Base-by-base conservation (phyloP, 106 monocot species). In the Dendrobium officinale region DNA sequence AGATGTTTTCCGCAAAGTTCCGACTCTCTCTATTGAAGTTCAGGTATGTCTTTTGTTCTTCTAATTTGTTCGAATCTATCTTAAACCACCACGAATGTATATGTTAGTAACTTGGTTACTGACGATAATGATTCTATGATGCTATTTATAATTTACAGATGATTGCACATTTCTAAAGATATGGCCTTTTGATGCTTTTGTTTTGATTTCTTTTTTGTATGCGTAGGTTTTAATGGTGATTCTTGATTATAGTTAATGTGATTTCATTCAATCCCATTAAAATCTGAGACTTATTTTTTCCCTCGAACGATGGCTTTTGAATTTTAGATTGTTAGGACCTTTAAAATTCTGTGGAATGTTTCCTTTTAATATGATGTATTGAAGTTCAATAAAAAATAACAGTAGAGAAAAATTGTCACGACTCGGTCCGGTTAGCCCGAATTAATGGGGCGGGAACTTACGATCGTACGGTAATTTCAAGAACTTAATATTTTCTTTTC, bases 1-100 rank as follows among this genome's bases (percentile, higher is more conserved):
- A 82, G 97, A 98, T 91, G 88, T 98, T 75, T 98, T 92, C 33
- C 85, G 82, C 18, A 98, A 92, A 78, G 94, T 98, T 15, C 97
- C 97, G 78, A 98, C 89, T n/a, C 84, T 92, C 51, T 86, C 84
- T 43, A 88, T 94, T 74, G 88, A 92, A 81, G 84, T 98, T 77
- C 85, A 92, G 94, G 97, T 94, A 79, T 77, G 61, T 20, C 4
- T 3, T 73, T 73, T n/a, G 61, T 70, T 70, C 15, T 8, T 70
- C 20, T 37, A 17, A 11, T 33, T 68, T 68, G 26, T 33, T 70
- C 37, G 61, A 22, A 26, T 66, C 64, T 66, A 24, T 66, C 9
- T 67, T 9, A 37, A 4, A 70, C 37, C 2, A 16, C 4, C 70
- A 26, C 24, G 15, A n/a, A 16, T 70, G 70, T 37, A 6, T 33